phyloP scores from a whole-genome alignment of 352 stramenopile species.

The Hyaloperonospora arabidopsidis region DNA sequence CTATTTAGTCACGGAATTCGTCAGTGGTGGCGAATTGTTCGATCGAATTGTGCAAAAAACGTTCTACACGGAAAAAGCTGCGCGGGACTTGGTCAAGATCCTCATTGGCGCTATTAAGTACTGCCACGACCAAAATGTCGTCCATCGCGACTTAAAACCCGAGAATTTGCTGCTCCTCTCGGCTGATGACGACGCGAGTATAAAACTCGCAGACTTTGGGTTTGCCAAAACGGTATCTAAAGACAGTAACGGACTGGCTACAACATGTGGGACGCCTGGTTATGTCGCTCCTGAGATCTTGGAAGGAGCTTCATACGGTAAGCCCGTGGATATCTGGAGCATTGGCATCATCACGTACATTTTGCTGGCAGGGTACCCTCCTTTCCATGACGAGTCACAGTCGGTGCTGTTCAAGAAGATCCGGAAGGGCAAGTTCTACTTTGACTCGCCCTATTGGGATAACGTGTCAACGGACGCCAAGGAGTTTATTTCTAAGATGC shows the following conservation, averaged over 20 bases:
- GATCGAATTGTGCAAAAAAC: constrained; percentile 86
- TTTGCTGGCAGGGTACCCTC: constrained; percentile 76
- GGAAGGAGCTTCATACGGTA: constrained; percentile 69
- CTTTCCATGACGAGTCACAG: constrained; percentile 92
- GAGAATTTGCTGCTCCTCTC: constrained; percentile 85
- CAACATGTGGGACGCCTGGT: constrained; percentile 64
- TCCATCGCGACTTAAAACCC: constrained; percentile 77
- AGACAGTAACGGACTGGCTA: constrained; percentile 53
- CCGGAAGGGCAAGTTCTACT: constrained; percentile 80
- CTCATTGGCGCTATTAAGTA: constrained; percentile 78
- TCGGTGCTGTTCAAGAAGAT: constrained; percentile 87
- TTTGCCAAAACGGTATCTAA: constrained; percentile 85
- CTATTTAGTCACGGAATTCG: constrained; percentile 86
- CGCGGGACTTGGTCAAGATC: constrained; percentile 76
- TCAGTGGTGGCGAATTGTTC: constrained; percentile 83
- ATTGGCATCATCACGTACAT: constrained; percentile 88
- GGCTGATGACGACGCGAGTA: constrained; percentile 77
- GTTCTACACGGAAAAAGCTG: constrained; percentile 83
- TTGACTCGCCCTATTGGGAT: constrained; percentile 86
- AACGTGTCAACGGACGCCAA: constrained; percentile 85
- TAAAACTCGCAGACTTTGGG: constrained; percentile 90
- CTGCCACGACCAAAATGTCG: constrained; percentile 81
- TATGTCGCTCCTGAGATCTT: constrained; percentile 85
- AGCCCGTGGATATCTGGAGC: constrained; percentile 82
- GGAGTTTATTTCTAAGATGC: constrained; percentile 83